Conservation (phyloP, 345 rosid genomes). For the Tarenaya hassleriana region DNA sequence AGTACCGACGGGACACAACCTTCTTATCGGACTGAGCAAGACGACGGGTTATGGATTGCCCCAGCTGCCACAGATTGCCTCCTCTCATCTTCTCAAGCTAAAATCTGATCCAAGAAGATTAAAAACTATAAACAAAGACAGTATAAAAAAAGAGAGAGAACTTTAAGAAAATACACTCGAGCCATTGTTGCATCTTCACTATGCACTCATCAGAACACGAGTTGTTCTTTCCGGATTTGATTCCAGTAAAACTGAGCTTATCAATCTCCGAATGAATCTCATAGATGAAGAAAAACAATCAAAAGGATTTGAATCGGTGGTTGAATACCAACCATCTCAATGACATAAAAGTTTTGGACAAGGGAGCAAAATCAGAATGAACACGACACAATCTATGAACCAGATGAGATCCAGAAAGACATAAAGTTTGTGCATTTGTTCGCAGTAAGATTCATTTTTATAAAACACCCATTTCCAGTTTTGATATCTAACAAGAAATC, state of each 20-base stretch:
- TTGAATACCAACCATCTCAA: no score
- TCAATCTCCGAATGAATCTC: background rate
- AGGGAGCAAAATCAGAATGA: constrained; percentile 1
- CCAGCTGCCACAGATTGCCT: constrained; percentile 89
- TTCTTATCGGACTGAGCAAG: constrained; percentile 73
- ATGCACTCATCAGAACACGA: no score
- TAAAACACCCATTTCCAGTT: no score
- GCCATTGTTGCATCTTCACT: no score
- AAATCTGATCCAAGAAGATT: constrained; percentile 24
- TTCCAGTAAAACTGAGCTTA: no score
- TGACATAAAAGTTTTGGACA: background rate
- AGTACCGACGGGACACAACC: constrained; percentile 51
- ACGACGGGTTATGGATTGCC: constrained; percentile 80
- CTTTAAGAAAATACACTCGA: no score
- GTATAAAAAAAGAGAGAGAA: no score
- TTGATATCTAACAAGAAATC: background rate
- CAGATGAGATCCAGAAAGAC: background rate
- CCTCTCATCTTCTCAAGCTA: constrained; percentile 67
- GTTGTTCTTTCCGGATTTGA: no score
- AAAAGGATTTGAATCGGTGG: no score
- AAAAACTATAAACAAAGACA: constrained; percentile 6
- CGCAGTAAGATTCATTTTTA: no score
- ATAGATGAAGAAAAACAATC: background rate
- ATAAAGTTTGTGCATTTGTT: no score
- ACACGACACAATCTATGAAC: constrained; percentile 12